Percentiles rank a stretch among this genome's conserved stretches.
Evolutionary conservation across 1,284 basidiomycete species (phyloP).

Genomic region (Ganoderma sp.): DNA sequence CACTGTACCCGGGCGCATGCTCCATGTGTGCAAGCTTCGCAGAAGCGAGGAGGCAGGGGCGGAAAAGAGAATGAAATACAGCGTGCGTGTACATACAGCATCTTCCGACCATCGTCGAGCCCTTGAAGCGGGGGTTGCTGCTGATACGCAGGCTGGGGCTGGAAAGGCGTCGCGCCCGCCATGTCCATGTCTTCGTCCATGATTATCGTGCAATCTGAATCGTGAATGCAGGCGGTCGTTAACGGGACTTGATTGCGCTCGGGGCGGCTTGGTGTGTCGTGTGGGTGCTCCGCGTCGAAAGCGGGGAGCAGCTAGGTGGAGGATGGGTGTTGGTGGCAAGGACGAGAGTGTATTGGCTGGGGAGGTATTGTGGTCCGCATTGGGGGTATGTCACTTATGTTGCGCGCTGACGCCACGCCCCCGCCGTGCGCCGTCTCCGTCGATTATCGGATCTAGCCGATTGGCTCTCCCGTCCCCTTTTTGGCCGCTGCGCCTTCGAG

Average conservation of each 20-base stretch:
- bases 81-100: conserved; percentile 63
- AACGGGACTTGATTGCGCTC: conserved; percentile 8
- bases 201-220: conserved; percentile 31
- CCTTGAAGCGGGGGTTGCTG: conserved; percentile 40
- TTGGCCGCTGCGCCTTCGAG: conserved; percentile 10
- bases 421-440: conserved; percentile 33
- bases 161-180: conserved; percentile 43
- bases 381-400: conserved; percentile 35
- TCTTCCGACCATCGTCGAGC: conserved; percentile 57
- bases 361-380: conserved; percentile 35
- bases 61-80: neutral
- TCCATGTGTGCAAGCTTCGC: neutral
- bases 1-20: neutral
- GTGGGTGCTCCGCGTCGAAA: neutral
- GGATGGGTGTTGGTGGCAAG: conserved; percentile 33
- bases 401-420: conserved; percentile 40
- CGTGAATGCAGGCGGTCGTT: conserved; percentile 18
- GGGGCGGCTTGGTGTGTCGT: neutral
- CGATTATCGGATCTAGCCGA: conserved; percentile 45
- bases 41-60: neutral
- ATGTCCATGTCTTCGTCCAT: conserved; percentile 85
- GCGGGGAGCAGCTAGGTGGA: conserved; percentile 12
- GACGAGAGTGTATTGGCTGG: conserved; percentile 27
- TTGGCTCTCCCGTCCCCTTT: conserved; percentile 10
- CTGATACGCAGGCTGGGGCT: conserved; percentile 45